A percentile compares a stretch with the other conserved stretches of the same genome.
Conservation (phyloP, 129 eudicot species). For the Ambrosia trifida region DNA sequence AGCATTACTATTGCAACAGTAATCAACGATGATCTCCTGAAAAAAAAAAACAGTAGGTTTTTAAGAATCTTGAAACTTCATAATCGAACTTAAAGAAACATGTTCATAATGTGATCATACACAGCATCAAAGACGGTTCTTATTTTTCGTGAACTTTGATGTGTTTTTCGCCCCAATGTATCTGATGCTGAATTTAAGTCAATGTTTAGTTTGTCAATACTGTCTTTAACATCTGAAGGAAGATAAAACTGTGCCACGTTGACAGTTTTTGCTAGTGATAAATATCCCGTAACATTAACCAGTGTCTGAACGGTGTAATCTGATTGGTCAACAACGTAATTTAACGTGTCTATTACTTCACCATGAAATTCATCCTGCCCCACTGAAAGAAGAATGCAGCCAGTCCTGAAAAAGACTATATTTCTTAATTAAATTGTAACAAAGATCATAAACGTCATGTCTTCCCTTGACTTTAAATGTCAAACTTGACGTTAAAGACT, state of each 20-base stretch:
- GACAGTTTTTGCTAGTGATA: constrained; percentile 74
- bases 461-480: neutral
- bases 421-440: neutral
- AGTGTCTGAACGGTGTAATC: constrained; percentile 87
- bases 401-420: constrained; percentile 44
- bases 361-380: constrained; percentile 80
- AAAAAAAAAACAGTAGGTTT: constrained; percentile 12
- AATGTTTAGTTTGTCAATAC: constrained; percentile 69
- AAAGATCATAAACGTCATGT: neutral
- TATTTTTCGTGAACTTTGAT: constrained; percentile 64
- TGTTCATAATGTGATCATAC: constrained; percentile 44
- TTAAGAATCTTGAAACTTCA: constrained; percentile 7
- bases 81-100: neutral
- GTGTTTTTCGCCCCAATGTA: constrained; percentile 62
- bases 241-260: constrained; percentile 80
- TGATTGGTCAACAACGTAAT: constrained; percentile 87
- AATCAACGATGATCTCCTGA: constrained; percentile 74
- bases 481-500: neutral
- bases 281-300: constrained; percentile 68
- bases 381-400: constrained; percentile 84
- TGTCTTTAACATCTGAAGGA: constrained; percentile 68
- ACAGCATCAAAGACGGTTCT: constrained; percentile 64
- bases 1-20: constrained; percentile 79
- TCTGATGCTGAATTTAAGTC: constrained; percentile 68
- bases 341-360: constrained; percentile 72